A percentile compares a stretch with the other conserved stretches of the same genome.
phyloP scores from a whole-genome alignment of 202 grass and related monocot species.

The Cymbopogon flexuosus region DNA sequence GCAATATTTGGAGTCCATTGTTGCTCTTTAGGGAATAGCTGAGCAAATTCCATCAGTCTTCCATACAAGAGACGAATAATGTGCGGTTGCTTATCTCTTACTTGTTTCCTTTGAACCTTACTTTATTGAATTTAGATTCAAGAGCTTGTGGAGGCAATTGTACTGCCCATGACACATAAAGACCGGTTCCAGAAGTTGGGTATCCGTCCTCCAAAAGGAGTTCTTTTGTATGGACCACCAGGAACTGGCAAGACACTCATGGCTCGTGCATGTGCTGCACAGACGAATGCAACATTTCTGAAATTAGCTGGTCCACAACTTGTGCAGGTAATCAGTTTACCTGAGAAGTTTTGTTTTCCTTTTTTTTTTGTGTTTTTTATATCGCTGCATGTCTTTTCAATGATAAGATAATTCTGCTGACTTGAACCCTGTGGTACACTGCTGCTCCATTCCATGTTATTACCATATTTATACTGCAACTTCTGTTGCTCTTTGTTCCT shows the following conservation, averaged over 20 bases:
- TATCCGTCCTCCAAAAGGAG: constrained; percentile 80
- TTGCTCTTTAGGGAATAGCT: background rate
- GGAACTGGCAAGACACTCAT: constrained; percentile 90
- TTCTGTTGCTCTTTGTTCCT: background rate
- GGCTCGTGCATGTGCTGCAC: constrained; percentile 88
- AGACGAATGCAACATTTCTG: constrained; percentile 90
- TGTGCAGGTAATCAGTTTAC: constrained; percentile 60
- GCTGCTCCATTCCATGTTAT: background rate
- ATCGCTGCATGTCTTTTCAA: background rate
- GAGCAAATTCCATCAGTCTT: background rate
- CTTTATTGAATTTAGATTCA: constrained; percentile 55
- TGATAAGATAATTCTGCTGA: background rate
- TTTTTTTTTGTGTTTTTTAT: background rate
- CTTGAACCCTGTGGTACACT: background rate
- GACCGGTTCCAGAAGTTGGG: constrained; percentile 88
- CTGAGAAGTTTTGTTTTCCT: background rate
- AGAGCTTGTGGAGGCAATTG: constrained; percentile 90
- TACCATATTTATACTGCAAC: background rate
- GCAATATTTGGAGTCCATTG: background rate
- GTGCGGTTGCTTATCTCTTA: background rate
- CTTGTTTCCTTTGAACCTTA: background rate
- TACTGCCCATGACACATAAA: constrained; percentile 81
- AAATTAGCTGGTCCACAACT: constrained; percentile 84
- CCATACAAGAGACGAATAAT: background rate
- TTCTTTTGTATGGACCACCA: constrained; percentile 95